Evolutionary conservation across 2,329 filamentous ascomycete genomes (phyloP), one percentile per base, ranked within the genome.

Genomic region (Beauveria asiatica): DNA sequence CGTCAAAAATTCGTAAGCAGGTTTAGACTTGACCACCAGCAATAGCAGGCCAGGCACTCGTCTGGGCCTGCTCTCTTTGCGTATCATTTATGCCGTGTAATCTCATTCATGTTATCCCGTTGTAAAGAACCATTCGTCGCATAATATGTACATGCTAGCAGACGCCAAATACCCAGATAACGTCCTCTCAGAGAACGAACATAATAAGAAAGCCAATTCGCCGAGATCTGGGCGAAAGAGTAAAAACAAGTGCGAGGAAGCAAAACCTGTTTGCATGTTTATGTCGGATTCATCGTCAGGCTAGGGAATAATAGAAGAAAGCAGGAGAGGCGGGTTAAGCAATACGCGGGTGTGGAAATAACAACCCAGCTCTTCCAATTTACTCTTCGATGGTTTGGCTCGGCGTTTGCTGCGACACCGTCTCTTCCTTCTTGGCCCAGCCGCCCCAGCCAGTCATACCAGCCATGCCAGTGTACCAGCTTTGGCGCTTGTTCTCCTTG

Each of bases 401-500:
- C n/a, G 66, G 44, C 16, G 64, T 46, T 46, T 41, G 49, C 30
- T 65, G 65, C 44, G 61, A 57, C 19, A 53, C 48, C 3, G 54
- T 54, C 10, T 81, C 80, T 54, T 83, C 80, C 73, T 82, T 83
- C 73, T 79, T 80, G 27, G 68, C 70, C 70, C 76, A 78, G 69
- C 72, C 74, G 27, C 78, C 76, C 83, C 84, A 86, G 13, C 83
- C 83, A 13, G 44, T 46, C 44, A 46, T 21, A 16, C 44, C 44
- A 5, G 33, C 13, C 33, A 37, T 37, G 33, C 33, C 33, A 61
- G 86, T 80, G 62, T 74, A 74, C 85, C 85, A 88, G 71, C 83
- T 87, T 21, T 78, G 76, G 52, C 85, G 76, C 76, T 87, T 87
- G 67, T 80, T 81, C 58, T 74, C 70, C 66, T 79, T 78, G 58